Evolutionary conservation across 2,329 filamentous ascomycete species (phyloP).

Genomic region (Aspergillus chevalieri): DNA sequence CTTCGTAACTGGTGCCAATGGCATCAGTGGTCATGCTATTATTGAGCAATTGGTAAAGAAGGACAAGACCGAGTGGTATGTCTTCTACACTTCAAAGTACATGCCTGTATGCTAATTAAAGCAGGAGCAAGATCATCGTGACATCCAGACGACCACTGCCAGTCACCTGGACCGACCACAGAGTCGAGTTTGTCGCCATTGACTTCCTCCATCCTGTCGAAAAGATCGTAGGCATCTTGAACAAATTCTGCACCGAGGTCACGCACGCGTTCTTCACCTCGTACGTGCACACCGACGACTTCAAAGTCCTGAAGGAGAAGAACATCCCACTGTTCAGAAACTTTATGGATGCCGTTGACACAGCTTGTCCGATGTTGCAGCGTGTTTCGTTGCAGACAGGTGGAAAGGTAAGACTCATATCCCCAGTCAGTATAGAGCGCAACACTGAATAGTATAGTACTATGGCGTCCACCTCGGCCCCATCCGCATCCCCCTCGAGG

Average conservation of each 20-base stretch:
- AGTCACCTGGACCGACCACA: slow-evolving; percentile 18
- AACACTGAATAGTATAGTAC: slow-evolving; percentile 7
- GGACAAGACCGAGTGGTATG: slow-evolving; percentile 19
- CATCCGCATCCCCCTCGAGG: slow-evolving; percentile 15
- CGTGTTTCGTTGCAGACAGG: slow-evolving; percentile 26
- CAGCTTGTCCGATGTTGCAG: slow-evolving; percentile 17
- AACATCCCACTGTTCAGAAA: slow-evolving; percentile 29
- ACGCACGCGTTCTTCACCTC: slow-evolving; percentile 32
- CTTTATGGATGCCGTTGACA: slow-evolving; percentile 24
- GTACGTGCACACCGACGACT: slow-evolving; percentile 28
- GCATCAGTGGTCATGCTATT: slow-evolving; percentile 29
- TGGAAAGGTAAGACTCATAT: slow-evolving; percentile 16
- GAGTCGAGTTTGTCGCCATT: slow-evolving; percentile 25
- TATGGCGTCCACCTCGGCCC: slow-evolving; percentile 25
- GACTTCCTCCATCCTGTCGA: slow-evolving; percentile 22
- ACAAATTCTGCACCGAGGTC: slow-evolving; percentile 17
- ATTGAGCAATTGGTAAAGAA: slow-evolving; percentile 26
- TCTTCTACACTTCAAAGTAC: background rate
- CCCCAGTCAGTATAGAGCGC: background rate
- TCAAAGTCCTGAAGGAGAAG: slow-evolving; percentile 15
- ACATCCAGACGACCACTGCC: slow-evolving; percentile 20
- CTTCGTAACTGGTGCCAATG: slow-evolving; percentile 31
- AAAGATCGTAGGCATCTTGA: slow-evolving; percentile 12
- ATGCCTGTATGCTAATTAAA: too few relatives aligned
- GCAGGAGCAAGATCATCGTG: slow-evolving; percentile 24